phyloP scores from a whole-genome alignment of 2,329 filamentous ascomycete species.

The Aureobasidium sp. region DNA sequence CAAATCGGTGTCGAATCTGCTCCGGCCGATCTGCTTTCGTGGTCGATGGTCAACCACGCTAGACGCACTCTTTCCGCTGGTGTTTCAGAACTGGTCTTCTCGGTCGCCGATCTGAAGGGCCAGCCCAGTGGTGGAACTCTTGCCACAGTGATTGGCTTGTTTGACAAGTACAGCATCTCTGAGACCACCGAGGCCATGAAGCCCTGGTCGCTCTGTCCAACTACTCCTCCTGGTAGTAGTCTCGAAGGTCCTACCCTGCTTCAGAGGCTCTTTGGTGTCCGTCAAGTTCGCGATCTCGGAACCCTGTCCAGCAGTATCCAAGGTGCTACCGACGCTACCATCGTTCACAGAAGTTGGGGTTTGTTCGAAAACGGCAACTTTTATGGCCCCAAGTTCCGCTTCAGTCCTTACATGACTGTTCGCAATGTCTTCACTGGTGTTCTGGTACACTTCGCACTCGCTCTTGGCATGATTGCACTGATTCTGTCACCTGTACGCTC shows the following conservation, averaged over 20 bases:
- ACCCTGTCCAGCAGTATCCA: constrained; percentile 46
- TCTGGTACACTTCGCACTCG: constrained; percentile 40
- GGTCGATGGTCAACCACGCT: constrained; percentile 44
- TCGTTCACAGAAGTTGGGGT: constrained; percentile 53
- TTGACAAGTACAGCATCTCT: constrained; percentile 34
- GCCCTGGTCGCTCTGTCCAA: constrained; percentile 43
- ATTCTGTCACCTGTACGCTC: constrained; percentile 45
- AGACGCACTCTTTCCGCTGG: constrained; percentile 43
- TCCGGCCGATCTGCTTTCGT: constrained; percentile 48
- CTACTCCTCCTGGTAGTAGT: constrained; percentile 27
- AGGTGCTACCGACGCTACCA: constrained; percentile 45
- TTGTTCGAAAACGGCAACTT: constrained; percentile 42
- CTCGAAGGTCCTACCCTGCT: constrained; percentile 26
- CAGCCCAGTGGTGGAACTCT: constrained; percentile 52
- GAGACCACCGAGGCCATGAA: constrained; percentile 39
- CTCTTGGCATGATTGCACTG: constrained; percentile 38
- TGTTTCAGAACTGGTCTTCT: constrained; percentile 43
- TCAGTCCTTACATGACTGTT: constrained; percentile 48
- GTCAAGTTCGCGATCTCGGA: constrained; percentile 48
- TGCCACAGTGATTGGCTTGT: constrained; percentile 53
- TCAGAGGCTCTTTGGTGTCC: constrained; percentile 42
- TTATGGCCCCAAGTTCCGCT: constrained; percentile 51
- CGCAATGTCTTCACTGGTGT: constrained; percentile 40
- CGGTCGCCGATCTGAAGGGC: constrained; percentile 46
- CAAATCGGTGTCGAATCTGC: constrained; percentile 54